These are phyloP conservation scores for Agroathelia rolfsii DNA, from an alignment of 1,284 basidiomycete species.

Conservation along the genomic window DNA sequence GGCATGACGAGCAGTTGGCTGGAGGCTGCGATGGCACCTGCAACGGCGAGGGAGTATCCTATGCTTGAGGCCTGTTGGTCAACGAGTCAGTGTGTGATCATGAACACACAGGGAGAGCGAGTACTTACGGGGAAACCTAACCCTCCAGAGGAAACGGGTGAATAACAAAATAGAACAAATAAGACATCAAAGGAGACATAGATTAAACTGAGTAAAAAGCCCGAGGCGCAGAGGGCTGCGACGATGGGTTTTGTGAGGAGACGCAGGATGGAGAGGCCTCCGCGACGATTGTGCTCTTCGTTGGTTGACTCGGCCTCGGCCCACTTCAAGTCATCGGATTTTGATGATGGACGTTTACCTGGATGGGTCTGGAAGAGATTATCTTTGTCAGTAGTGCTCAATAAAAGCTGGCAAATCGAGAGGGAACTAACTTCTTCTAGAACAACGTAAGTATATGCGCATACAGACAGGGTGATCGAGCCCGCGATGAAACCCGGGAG, in stretches of 20 bases:
- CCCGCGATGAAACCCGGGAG: conserved; percentile 45
- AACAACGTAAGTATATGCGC: conserved; percentile 34
- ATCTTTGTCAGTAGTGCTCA: conserved; percentile 2
- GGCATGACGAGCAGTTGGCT: conserved; percentile 40
- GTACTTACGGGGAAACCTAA: conserved; percentile 43
- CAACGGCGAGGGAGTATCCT: conserved; percentile 42
- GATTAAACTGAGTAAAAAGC: conserved; percentile 45
- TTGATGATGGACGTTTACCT: too few relatives aligned
- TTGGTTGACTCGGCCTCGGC: too few relatives aligned
- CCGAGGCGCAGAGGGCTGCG: conserved; percentile 41
- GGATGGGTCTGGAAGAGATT: conserved; percentile 43
- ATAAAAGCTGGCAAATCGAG: conserved; percentile 1
- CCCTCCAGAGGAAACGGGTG: conserved; percentile 45
- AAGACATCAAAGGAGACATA: conserved; percentile 54
- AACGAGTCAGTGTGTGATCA: too few relatives aligned
- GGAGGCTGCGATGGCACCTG: conserved; percentile 32
- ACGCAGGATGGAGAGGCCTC: conserved; percentile 21
- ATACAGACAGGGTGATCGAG: conserved; percentile 27
- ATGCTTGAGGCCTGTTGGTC: conserved; percentile 43
- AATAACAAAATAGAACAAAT: conserved; percentile 61
- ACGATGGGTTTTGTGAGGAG: conserved; percentile 44
- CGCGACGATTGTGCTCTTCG: too few relatives aligned
- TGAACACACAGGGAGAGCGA: background rate
- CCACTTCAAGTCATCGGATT: too few relatives aligned
- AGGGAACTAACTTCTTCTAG: conserved; percentile 40